phyloP scores from a whole-genome alignment of 257 asterid species.

The Paraleonurus japonicus region DNA sequence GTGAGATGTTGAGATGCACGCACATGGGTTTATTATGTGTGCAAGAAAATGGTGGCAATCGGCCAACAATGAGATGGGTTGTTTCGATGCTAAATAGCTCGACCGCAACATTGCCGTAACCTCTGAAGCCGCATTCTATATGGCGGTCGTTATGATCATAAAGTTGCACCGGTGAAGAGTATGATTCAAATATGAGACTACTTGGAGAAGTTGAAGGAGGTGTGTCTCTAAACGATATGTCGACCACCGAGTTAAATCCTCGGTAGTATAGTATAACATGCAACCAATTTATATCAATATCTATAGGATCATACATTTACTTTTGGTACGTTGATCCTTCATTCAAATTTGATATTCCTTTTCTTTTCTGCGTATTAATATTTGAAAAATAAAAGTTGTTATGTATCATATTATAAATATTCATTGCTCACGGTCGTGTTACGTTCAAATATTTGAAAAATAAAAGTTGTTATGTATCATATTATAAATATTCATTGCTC shows the following conservation, averaged over 20 bases:
- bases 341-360: no score
- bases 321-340: no score
- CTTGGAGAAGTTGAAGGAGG: not conserved
- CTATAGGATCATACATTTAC: no score
- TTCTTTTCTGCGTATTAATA: no score
- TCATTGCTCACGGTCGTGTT: no score
- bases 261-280: not conserved
- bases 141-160: not conserved
- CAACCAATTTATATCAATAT: no score
- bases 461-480: no score
- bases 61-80: not conserved
- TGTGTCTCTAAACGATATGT: not conserved
- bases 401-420: no score
- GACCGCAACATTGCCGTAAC: not conserved
- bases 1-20: not conserved
- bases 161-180: not conserved
- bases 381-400: no score
- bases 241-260: not conserved
- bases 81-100: not conserved
- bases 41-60: not conserved
- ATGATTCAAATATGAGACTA: not conserved
- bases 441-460: no score
- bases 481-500: no score
- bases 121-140: not conserved
- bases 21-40: not conserved